A percentile compares a stretch with the other conserved stretches of the same genome.
Conservation (phyloP, 176 grass and related monocot species). For the Juncus inflexus region DNA sequence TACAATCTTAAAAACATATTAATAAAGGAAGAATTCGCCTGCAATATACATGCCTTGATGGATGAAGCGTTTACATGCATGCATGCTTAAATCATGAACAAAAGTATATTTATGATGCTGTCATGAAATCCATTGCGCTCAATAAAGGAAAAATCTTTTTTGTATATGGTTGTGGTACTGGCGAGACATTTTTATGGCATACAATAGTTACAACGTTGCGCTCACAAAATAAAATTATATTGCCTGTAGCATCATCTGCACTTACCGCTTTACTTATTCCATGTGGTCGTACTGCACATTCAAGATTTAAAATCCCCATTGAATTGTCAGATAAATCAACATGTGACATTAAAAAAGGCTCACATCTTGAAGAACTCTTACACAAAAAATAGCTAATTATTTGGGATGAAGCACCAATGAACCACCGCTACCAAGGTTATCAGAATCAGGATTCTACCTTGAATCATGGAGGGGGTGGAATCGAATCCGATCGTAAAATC, state of each 20-base stretch:
- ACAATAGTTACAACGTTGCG: background rate
- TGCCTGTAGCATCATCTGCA: slow-evolving; percentile 15
- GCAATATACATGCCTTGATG: background rate
- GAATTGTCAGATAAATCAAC: slow-evolving; percentile 4
- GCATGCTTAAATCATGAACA: background rate
- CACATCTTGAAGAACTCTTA: slow-evolving; percentile 17
- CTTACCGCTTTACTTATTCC: slow-evolving; percentile 11
- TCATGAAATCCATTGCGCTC: slow-evolving; percentile 2
- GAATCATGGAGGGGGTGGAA: too few relatives aligned
- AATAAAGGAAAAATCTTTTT: slow-evolving; percentile 9
- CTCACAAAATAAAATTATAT: slow-evolving; percentile 20
- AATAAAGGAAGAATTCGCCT: background rate
- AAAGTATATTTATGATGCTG: slow-evolving; percentile 10
- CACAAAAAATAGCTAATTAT: background rate
- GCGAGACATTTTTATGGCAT: slow-evolving; percentile 24
- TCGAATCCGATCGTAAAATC: too few relatives aligned
- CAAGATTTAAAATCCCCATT: slow-evolving; percentile 35
- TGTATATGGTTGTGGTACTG: slow-evolving; percentile 19
- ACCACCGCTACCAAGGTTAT: too few relatives aligned
- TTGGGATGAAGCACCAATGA: slow-evolving; percentile 23
- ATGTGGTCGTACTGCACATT: slow-evolving; percentile 23
- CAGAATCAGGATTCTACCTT: too few relatives aligned
- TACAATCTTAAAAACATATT: slow-evolving; percentile 2
- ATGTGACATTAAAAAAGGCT: slow-evolving; percentile 20
- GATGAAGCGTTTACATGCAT: background rate